Percentiles rank a stretch among this genome's conserved stretches.
phyloP scores from a whole-genome alignment of 2,329 filamentous ascomycete species.

The Paecilomyces fulvus region DNA sequence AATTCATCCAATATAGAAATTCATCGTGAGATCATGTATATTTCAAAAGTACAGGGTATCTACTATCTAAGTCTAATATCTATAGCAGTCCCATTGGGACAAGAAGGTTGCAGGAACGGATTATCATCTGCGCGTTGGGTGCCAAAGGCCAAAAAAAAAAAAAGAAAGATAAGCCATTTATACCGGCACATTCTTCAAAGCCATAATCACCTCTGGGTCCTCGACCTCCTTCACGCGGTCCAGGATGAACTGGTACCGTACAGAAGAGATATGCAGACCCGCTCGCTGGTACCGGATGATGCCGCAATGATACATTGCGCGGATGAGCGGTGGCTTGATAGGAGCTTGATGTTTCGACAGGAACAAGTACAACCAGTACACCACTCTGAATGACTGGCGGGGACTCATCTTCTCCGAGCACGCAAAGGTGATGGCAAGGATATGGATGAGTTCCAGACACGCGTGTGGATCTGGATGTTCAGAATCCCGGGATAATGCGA shows the following conservation, averaged over 20 bases:
- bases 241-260: slow-evolving; percentile 37
- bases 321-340: slow-evolving; percentile 35
- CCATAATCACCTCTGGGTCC: slow-evolving; percentile 30
- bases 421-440: slow-evolving; percentile 38
- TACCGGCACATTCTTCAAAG: slow-evolving; percentile 8
- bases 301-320: slow-evolving; percentile 44
- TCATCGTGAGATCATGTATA: background rate
- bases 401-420: slow-evolving; percentile 26
- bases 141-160: too few relatives aligned
- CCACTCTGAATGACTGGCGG: slow-evolving; percentile 36
- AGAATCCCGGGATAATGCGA: slow-evolving; percentile 12
- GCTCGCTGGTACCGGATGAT: slow-evolving; percentile 36
- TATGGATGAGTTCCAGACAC: slow-evolving; percentile 36
- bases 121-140: background rate
- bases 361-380: slow-evolving; percentile 41
- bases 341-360: slow-evolving; percentile 35
- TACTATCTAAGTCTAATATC: background rate
- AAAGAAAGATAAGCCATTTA: background rate
- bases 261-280: slow-evolving; percentile 22
- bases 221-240: slow-evolving; percentile 36
- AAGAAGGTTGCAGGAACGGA: background rate
- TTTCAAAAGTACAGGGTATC: background rate
- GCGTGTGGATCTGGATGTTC: slow-evolving; percentile 23
- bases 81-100: background rate
- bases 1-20: background rate